These are phyloP conservation scores for Moesziomyces sp. DNA, from an alignment of 1,284 basidiomycete genomes.

Conservation along the genomic window DNA sequence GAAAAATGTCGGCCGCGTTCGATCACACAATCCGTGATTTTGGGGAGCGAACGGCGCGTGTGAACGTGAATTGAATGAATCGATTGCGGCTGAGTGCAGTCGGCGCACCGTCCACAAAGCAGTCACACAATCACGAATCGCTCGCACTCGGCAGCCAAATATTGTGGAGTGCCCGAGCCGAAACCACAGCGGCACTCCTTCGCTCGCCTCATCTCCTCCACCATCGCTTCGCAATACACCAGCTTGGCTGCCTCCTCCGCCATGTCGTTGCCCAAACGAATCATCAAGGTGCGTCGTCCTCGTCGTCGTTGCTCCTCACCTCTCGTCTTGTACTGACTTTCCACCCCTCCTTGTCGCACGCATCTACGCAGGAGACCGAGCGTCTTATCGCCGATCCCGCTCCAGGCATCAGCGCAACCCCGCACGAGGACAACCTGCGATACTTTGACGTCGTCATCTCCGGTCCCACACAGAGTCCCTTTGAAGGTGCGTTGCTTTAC, in stretches of 20 bases:
- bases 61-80: no score
- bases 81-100: no score
- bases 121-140: no score
- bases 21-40: no score
- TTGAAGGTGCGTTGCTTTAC: slow-evolving; percentile 71
- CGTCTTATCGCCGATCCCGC: slow-evolving; percentile 93
- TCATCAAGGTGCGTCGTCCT: slow-evolving; percentile 61
- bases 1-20: no score
- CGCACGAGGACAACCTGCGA: slow-evolving; percentile 96
- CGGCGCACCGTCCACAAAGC: no score
- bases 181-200: no score
- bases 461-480: slow-evolving; percentile 92
- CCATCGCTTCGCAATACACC: no score
- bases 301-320: background rate
- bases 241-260: background rate
- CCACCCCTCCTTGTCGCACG: background rate
- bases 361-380: slow-evolving; percentile 85
- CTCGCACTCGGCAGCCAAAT: no score
- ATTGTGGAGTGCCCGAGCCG: no score
- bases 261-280: slow-evolving; percentile 67
- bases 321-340: background rate
- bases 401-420: slow-evolving; percentile 90
- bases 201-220: no score
- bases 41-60: no score
- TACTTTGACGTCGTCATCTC: slow-evolving; percentile 99